Evolutionary conservation across 805 yeast species (phyloP).

Genomic region (Schwanniomyces occidentalis): DNA sequence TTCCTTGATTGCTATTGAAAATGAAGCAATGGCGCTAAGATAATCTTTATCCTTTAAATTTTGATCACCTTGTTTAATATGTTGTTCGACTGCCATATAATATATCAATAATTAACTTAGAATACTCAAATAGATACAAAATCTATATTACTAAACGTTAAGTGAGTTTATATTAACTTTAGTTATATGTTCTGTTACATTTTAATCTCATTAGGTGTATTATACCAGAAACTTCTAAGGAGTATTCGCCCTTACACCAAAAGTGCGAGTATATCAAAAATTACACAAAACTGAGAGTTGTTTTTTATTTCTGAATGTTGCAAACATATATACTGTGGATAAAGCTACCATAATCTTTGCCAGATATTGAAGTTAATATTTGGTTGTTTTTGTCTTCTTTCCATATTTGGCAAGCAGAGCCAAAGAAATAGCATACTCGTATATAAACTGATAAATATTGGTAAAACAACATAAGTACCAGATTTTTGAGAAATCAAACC

Average conservation of each 20-base stretch:
- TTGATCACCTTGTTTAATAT: conserved; percentile 37
- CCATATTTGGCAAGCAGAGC: conserved; percentile 41
- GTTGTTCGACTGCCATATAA: conserved; percentile 41
- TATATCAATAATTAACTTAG: too few species aligned
- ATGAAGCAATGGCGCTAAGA: conserved; percentile 42
- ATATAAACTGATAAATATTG: conserved; percentile 42
- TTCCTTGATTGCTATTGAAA: conserved; percentile 40
- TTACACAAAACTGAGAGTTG: not conserved
- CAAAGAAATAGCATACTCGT: conserved; percentile 36
- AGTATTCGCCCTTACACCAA: too few species aligned
- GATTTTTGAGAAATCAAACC: conserved; percentile 47
- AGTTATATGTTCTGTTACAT: too few species aligned
- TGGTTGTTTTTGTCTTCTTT: conserved; percentile 10
- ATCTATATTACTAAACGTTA: too few species aligned
- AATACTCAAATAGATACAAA: too few species aligned
- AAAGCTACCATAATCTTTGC: conserved; percentile 3
- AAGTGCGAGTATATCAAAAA: not conserved
- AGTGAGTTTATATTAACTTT: too few species aligned
- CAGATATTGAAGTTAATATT: not conserved
- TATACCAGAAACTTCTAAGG: too few species aligned
- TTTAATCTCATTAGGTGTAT: too few species aligned
- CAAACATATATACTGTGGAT: not conserved
- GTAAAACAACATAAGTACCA: conserved; percentile 52
- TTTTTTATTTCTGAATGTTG: not conserved
- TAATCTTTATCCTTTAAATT: conserved; percentile 34